phyloP scores from a whole-genome alignment of 2,329 filamentous ascomycete species.

The Domatiomyces catenatus region DNA sequence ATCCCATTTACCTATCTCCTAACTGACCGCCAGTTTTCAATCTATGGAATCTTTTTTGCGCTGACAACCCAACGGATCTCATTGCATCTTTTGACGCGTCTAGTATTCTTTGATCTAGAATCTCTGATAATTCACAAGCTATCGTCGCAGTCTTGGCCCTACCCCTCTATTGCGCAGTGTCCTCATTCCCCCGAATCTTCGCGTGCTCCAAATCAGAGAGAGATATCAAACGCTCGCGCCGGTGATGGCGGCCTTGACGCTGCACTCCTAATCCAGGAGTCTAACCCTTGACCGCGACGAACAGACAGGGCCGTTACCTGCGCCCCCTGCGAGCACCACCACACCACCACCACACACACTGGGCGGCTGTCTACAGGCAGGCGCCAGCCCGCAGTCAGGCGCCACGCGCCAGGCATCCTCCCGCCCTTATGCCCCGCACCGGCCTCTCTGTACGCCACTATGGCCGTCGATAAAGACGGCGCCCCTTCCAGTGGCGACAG shows the following conservation, averaged over 20 bases:
- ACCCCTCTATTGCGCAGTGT: not conserved
- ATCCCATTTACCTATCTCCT: too few species aligned
- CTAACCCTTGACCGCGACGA: not conserved
- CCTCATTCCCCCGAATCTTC: not conserved
- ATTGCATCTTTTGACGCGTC: too few species aligned
- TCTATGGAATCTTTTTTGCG: too few species aligned
- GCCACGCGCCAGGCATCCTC: not conserved
- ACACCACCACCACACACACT: not conserved
- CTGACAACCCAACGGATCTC: too few species aligned
- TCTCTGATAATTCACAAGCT: not conserved
- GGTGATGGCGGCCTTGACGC: not conserved
- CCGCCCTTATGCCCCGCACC: not conserved
- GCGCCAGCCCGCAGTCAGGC: not conserved
- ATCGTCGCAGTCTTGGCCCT: not conserved
- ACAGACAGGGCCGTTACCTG: not conserved
- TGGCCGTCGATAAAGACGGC: not conserved
- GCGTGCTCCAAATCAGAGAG: not conserved
- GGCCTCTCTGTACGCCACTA: not conserved
- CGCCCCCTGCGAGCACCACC: not conserved
- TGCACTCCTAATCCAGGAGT: not conserved
- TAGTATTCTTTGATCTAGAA: too few species aligned
- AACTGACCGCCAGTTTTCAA: too few species aligned
- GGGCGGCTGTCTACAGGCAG: not conserved
- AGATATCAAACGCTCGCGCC: not conserved
- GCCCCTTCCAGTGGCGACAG: not conserved